Evolutionary conservation across 2,329 filamentous ascomycete species (phyloP).

Genomic region (Cladophialophora psammophila): DNA sequence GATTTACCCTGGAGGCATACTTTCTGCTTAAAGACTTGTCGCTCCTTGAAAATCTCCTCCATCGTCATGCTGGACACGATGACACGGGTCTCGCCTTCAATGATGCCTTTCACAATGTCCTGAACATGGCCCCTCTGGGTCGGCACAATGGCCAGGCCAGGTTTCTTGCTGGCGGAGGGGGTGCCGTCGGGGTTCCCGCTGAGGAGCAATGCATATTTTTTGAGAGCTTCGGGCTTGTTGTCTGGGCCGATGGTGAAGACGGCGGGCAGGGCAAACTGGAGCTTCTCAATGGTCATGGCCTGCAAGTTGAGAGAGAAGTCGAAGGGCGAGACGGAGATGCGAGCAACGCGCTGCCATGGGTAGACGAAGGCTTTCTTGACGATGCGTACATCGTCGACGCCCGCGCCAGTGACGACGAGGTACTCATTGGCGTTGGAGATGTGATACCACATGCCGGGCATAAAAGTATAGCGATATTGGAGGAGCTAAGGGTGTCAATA

Average conservation of each 20-base stretch:
- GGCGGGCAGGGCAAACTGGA: slow-evolving; percentile 80
- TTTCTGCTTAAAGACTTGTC: slow-evolving; percentile 77
- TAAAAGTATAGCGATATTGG: background rate
- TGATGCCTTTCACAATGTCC: slow-evolving; percentile 88
- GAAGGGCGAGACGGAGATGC: slow-evolving; percentile 59
- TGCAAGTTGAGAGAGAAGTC: slow-evolving; percentile 84
- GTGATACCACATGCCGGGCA: slow-evolving; percentile 61
- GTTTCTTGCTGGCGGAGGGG: slow-evolving; percentile 41
- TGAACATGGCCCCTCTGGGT: slow-evolving; percentile 72
- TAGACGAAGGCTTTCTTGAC: slow-evolving; percentile 77
- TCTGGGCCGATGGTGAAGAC: slow-evolving; percentile 87
- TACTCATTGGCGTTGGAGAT: slow-evolving; percentile 81
- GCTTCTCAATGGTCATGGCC: slow-evolving; percentile 88
- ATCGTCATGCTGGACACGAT: slow-evolving; percentile 90
- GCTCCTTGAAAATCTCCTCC: slow-evolving; percentile 84
- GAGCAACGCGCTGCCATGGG: slow-evolving; percentile 69
- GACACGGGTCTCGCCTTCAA: slow-evolving; percentile 84
- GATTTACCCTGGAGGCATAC: slow-evolving; percentile 43
- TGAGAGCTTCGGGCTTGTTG: slow-evolving; percentile 71
- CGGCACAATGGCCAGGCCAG: slow-evolving; percentile 50
- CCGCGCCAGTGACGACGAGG: slow-evolving; percentile 84
- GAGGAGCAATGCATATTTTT: slow-evolving; percentile 82
- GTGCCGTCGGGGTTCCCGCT: slow-evolving; percentile 66
- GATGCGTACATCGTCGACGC: slow-evolving; percentile 76
- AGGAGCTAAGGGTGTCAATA: background rate